These are phyloP conservation scores for Taphrina betulina DNA, from an alignment of 1,139 yeast species.

Conservation along the genomic window DNA sequence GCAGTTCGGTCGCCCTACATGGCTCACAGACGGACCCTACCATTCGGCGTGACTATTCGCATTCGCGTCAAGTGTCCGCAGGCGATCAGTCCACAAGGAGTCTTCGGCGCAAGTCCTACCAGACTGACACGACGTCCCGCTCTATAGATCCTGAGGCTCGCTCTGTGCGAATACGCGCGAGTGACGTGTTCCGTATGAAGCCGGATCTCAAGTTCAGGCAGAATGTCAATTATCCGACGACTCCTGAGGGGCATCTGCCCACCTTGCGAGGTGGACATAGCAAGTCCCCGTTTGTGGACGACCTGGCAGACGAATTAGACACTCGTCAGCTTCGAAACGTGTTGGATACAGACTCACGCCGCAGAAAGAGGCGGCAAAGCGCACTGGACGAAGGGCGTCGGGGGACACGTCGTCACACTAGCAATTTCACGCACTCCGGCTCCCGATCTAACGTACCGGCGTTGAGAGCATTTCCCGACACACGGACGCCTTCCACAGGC, in stretches of 20 bases:
- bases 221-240: constrained; percentile 1
- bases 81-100: not conserved
- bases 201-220: constrained; percentile 20
- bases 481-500: not conserved
- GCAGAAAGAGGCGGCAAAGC: constrained; percentile 17
- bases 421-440: not conserved
- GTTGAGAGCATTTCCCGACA: not conserved
- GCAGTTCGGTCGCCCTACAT: not conserved
- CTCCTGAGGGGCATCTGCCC: constrained; percentile 28
- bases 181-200: constrained; percentile 24
- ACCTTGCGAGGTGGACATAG: constrained; percentile 9
- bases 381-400: not conserved
- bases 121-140: constrained; percentile 23
- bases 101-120: constrained; percentile 4
- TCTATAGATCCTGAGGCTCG: constrained; percentile 21
- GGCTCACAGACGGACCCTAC: not conserved
- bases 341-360: constrained; percentile 24
- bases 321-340: constrained; percentile 18
- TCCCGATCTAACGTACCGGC: not conserved
- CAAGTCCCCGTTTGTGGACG: constrained; percentile 24
- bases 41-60: not conserved
- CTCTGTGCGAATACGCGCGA: constrained; percentile 15
- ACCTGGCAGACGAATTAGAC: constrained; percentile 28
- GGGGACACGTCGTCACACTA: not conserved
- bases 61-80: not conserved